A percentile compares a stretch with the other conserved stretches of the same genome.
phyloP scores from a whole-genome alignment of 495 filamentous ascomycete genomes.

The Aspergillus nanangensis region DNA sequence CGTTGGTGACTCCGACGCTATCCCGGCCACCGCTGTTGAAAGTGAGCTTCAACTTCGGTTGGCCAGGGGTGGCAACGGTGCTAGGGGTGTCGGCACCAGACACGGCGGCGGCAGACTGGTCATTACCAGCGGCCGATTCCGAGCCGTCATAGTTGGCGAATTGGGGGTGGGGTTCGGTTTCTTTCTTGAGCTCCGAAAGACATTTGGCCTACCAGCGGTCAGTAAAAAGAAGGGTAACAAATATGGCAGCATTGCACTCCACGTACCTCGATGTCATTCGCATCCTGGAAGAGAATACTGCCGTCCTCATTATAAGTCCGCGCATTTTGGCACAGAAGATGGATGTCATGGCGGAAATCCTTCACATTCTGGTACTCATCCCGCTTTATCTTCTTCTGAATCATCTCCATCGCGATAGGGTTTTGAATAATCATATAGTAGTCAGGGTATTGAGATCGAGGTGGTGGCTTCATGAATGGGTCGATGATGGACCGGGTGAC shows the following conservation, averaged over 20 bases:
- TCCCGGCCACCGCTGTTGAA: slow-evolving; percentile 46
- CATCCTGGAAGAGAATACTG: slow-evolving; percentile 86
- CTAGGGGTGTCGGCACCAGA: slow-evolving; percentile 69
- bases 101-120: slow-evolving; percentile 59
- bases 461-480: slow-evolving; percentile 86
- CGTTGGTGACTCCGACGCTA: slow-evolving; percentile 23
- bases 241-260: too few relatives aligned
- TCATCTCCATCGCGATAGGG: slow-evolving; percentile 90
- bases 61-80: slow-evolving; percentile 47
- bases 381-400: slow-evolving; percentile 88
- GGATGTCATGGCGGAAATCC: slow-evolving; percentile 78
- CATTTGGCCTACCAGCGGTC: slow-evolving; percentile 54
- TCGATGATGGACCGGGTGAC: slow-evolving; percentile 77
- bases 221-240: too few relatives aligned
- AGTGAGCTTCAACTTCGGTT: slow-evolving; percentile 56
- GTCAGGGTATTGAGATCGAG: slow-evolving; percentile 82
- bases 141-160: slow-evolving; percentile 66
- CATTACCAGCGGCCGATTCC: slow-evolving; percentile 46
- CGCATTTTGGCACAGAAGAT: slow-evolving; percentile 82
- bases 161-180: slow-evolving; percentile 67
- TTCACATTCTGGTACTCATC: slow-evolving; percentile 79
- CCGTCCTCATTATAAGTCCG: slow-evolving; percentile 93
- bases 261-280: slow-evolving; percentile 86
- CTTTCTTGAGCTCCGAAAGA: slow-evolving; percentile 61
- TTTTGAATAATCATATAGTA: slow-evolving; percentile 91